Evolutionary conservation across 306 rosid genomes (phyloP).

Genomic region (Hylodesmum podocarpum): DNA sequence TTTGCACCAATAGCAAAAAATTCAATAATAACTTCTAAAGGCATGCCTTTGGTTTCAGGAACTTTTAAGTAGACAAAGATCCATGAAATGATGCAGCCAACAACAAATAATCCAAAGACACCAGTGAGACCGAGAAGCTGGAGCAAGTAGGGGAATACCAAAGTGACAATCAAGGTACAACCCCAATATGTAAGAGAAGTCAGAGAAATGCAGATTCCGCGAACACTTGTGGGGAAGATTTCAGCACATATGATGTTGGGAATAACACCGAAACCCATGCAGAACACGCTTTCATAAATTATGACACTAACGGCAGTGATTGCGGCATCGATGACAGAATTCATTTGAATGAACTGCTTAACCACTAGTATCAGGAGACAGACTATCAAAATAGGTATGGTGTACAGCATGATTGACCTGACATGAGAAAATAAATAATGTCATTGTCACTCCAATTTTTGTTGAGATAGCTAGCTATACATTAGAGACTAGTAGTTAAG

Average conservation of each 20-base stretch:
- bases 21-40: conserved; percentile 73
- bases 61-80: conserved; percentile 66
- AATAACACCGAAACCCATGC: conserved; percentile 68
- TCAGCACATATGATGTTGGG: conserved; percentile 70
- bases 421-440: conserved; percentile 25
- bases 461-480: conserved; percentile 3
- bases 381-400: conserved; percentile 60
- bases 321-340: conserved; percentile 44
- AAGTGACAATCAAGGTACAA: conserved; percentile 57
- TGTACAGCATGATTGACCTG: conserved; percentile 63
- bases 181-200: conserved; percentile 68
- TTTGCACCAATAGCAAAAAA: conserved; percentile 63
- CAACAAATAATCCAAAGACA: conserved; percentile 52
- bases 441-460: not conserved
- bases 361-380: conserved; percentile 53
- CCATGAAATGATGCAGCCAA: conserved; percentile 60
- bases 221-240: conserved; percentile 68
- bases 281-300: conserved; percentile 58
- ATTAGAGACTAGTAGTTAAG: not conserved
- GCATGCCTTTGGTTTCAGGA: conserved; percentile 85
- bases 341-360: conserved; percentile 35
- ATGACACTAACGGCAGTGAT: conserved; percentile 49
- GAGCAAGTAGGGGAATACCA: conserved; percentile 51
- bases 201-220: conserved; percentile 66
- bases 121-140: conserved; percentile 57